phyloP scores from a whole-genome alignment of 2,329 filamentous ascomycete genomes.

The Cercospora sp. region DNA sequence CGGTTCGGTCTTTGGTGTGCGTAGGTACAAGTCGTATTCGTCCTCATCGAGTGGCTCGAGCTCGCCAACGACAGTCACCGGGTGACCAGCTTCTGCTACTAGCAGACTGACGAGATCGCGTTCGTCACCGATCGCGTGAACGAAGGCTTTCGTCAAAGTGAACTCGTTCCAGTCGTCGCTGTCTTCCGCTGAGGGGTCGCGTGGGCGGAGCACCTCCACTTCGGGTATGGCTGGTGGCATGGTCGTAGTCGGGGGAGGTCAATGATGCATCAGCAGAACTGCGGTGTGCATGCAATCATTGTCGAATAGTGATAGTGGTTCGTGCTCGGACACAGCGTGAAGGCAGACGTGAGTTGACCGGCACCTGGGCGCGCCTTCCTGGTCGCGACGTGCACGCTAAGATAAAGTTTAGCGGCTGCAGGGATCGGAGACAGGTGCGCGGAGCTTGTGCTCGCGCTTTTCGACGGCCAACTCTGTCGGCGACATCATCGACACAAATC shows the following conservation, averaged over 20 bases:
- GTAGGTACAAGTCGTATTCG: slow-evolving; percentile 31
- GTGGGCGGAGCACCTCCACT: slow-evolving; percentile 43
- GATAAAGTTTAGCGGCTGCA: neutral
- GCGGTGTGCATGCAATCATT: slow-evolving; percentile 14
- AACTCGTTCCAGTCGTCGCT: slow-evolving; percentile 60
- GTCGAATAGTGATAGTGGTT: neutral
- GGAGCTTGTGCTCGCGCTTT: neutral
- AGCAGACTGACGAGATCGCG: slow-evolving; percentile 60
- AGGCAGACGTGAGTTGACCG: neutral
- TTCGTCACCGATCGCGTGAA: slow-evolving; percentile 40
- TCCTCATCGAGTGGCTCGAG: slow-evolving; percentile 55
- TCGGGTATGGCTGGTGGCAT: slow-evolving; percentile 33
- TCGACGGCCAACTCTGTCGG: neutral
- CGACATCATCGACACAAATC: neutral
- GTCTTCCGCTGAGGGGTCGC: slow-evolving; percentile 46
- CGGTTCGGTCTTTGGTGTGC: slow-evolving; percentile 17
- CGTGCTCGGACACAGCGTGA: neutral
- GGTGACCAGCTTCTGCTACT: slow-evolving; percentile 59
- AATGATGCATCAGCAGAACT: neutral
- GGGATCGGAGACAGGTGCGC: neutral
- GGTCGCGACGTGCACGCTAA: slow-evolving; percentile 6
- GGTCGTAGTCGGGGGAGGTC: slow-evolving; percentile 29
- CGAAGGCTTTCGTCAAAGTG: slow-evolving; percentile 59
- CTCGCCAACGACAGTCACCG: slow-evolving; percentile 61
- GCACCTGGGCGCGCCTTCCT: slow-evolving; percentile 1